phyloP scores from a whole-genome alignment of 441 rosid genomes.

The Euphorbia corollata region DNA sequence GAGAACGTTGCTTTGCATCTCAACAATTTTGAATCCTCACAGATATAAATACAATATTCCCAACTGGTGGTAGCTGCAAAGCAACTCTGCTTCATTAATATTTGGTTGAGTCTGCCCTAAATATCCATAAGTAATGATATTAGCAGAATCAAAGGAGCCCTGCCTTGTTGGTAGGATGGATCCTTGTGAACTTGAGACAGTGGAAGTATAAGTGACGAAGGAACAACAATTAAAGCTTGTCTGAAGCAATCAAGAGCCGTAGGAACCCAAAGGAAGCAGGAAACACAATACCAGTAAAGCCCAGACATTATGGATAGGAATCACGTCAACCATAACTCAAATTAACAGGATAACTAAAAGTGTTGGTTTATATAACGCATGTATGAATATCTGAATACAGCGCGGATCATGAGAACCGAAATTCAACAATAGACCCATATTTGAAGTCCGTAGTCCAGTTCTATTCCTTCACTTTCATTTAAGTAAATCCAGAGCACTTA shows the following conservation, averaged over 20 bases:
- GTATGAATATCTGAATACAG: neutral
- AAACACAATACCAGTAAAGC: conserved; percentile 13
- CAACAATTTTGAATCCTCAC: conserved; percentile 74
- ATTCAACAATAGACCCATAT: too few relatives aligned
- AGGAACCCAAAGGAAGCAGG: conserved; percentile 20
- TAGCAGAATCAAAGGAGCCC: conserved; percentile 27
- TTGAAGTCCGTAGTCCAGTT: neutral
- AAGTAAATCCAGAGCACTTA: neutral
- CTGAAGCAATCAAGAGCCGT: conserved; percentile 21
- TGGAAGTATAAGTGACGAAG: conserved; percentile 39
- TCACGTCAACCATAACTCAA: neutral
- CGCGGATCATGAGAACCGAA: neutral
- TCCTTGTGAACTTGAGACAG: conserved; percentile 34
- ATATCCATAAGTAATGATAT: conserved; percentile 26
- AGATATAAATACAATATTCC: conserved; percentile 74
- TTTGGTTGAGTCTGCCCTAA: conserved; percentile 29
- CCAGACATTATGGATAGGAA: conserved; percentile 16
- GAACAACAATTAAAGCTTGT: conserved; percentile 22
- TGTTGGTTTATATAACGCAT: neutral
- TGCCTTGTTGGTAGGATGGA: conserved; percentile 23
- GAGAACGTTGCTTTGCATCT: conserved; percentile 85
- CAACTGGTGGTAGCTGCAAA: conserved; percentile 70
- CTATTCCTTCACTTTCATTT: neutral
- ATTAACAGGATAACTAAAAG: neutral
- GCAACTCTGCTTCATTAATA: conserved; percentile 47